Base-by-base conservation (phyloP, 163 green algal species). In the Smithsoniella earleae region DNA sequence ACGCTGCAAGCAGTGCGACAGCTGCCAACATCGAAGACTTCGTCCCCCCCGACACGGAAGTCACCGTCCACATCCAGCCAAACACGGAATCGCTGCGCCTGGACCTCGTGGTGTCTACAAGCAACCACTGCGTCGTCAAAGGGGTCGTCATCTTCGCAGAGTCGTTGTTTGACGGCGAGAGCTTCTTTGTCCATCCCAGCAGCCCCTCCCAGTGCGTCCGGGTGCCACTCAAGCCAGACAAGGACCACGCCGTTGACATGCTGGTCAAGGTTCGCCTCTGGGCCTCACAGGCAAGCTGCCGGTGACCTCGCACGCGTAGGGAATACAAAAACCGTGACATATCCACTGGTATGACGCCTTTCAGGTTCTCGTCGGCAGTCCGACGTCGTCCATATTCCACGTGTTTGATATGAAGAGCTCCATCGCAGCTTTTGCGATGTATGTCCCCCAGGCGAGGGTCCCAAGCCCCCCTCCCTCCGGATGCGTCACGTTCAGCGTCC, bases 361-460 rank as follows among this genome's bases (percentile, higher is more conserved):
- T 49, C 58, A 69, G 58, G 58, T 69, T 18, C 10, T 69, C 18
- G 58, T 69, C 30, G 58, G 58, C 25, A 69, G 58, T 69, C 30
- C 58, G 0, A 69, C 58, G 20, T 69, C 58, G 38, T 30, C 40
- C 16, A 31, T 69, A 16, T 69, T 69, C 25, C 58, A 69, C 58
- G 2, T 69, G 10, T 34, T 69, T 3, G 58, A 69, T 18, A 30
- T 69, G 27, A 69, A 69, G 25, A 43, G 5, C 3, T 22, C 22
- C 25, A 69, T 69, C 25, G 58, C 25, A 16, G 16, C 58, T 10
- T 69, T 69, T 34, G 58, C 58, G 25, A 69, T 69, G 58, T 69
- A 45, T 69, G 58, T 69, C 5, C 58, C 58, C 5, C 58, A 69
- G 58, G 18, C 1, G 5, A 30, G 22, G n/a, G 30, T 33, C 40